phyloP scores from a whole-genome alignment of 1,139 yeast species.

The Pichia sp. region DNA sequence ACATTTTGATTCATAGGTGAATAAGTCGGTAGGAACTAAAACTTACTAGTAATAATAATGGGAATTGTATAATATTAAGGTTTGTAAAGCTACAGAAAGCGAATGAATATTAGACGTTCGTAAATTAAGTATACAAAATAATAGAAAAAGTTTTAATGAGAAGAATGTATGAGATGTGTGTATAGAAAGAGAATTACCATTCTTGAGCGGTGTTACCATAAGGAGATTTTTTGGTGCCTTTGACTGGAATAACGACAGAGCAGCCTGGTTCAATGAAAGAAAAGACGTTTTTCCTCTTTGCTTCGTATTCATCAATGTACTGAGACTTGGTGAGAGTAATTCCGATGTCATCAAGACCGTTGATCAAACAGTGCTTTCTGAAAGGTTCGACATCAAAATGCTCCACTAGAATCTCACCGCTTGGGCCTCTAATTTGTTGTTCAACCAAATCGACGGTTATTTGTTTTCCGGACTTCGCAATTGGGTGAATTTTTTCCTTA shows the following conservation, averaged over 20 bases:
- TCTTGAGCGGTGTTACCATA: constrained; percentile 73
- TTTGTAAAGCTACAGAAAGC: not conserved
- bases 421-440: constrained; percentile 71
- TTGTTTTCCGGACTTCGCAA: constrained; percentile 68
- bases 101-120: not conserved
- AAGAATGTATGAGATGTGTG: constrained; percentile 1
- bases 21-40: too few relatives aligned
- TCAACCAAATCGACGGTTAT: constrained; percentile 80
- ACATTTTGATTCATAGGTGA: constrained; percentile 38
- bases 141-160: not conserved
- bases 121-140: not conserved
- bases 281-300: constrained; percentile 66
- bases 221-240: constrained; percentile 65
- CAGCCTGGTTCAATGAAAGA: constrained; percentile 92
- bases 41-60: not conserved
- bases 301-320: constrained; percentile 69
- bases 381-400: constrained; percentile 84
- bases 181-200: constrained; percentile 47
- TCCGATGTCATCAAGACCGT: constrained; percentile 96
- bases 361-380: constrained; percentile 90
- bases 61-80: not conserved
- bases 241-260: constrained; percentile 55
- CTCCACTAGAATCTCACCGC: constrained; percentile 70
- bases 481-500: constrained; percentile 64
- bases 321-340: constrained; percentile 88